Percentiles rank a stretch among this genome's conserved stretches.
phyloP scores from a whole-genome alignment of 2,329 filamentous ascomycete genomes.

The Dactylonectria estremocensis region DNA sequence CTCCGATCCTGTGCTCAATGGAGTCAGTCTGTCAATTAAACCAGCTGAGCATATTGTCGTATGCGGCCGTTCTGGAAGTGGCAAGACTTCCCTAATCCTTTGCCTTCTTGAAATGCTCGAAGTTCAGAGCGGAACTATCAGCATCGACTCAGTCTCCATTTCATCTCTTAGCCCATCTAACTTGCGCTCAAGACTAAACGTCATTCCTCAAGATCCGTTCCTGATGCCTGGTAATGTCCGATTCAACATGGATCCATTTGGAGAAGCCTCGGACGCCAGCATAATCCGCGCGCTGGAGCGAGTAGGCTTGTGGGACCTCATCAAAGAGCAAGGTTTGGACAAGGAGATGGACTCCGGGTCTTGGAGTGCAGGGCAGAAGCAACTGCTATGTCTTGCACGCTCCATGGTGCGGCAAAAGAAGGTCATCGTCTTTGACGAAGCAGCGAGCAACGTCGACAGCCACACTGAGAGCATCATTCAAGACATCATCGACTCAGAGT shows the following conservation, averaged over 20 bases:
- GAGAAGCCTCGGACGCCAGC: conserved; percentile 16
- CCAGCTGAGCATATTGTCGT: conserved; percentile 57
- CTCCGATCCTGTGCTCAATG: conserved; percentile 46
- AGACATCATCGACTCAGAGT: conserved; percentile 51
- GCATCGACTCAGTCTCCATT: conserved; percentile 48
- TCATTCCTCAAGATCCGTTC: conserved; percentile 67
- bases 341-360: conserved; percentile 47
- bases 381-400: conserved; percentile 59
- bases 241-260: conserved; percentile 63
- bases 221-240: conserved; percentile 64
- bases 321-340: conserved; percentile 51
- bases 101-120: conserved; percentile 65
- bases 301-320: conserved; percentile 49
- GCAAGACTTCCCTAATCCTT: conserved; percentile 56
- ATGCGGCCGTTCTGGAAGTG: conserved; percentile 61
- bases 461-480: conserved; percentile 54
- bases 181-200: conserved; percentile 24
- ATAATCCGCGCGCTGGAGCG: background rate
- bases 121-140: conserved; percentile 31
- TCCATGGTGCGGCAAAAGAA: conserved; percentile 54
- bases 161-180: conserved; percentile 53
- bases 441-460: conserved; percentile 54
- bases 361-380: conserved; percentile 61
- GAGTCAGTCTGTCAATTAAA: conserved; percentile 49
- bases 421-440: conserved; percentile 58